Conservation (phyloP, 306 rosid genomes). For the Canavalia ensiformis region DNA sequence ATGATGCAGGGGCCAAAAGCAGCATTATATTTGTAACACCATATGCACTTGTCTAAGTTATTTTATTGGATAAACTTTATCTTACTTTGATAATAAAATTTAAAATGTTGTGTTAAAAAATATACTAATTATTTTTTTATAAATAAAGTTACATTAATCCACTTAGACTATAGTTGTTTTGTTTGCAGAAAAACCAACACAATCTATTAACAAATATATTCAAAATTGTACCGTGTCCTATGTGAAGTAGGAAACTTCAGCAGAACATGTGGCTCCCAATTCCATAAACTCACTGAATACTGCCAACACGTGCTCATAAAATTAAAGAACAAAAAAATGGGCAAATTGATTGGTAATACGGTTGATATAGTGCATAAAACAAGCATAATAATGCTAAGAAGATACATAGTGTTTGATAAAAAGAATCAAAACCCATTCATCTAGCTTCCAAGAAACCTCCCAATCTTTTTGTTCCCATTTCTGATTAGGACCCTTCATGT, state of each 20-base stretch:
- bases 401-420: not conserved
- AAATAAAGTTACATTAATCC: too few species aligned
- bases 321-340: not conserved
- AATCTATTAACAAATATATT: not conserved
- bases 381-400: not conserved
- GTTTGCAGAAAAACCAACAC: too few species aligned
- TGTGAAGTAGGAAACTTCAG: constrained; percentile 1
- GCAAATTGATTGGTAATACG: not conserved
- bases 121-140: too few species aligned
- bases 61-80: too few species aligned
- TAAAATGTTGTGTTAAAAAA: too few species aligned
- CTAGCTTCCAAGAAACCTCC: constrained; percentile 35
- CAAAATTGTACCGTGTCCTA: not conserved
- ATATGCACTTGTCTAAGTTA: too few species aligned
- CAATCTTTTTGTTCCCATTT: constrained; percentile 6
- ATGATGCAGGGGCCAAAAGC: too few species aligned
- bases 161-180: too few species aligned
- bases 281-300: not conserved
- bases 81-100: too few species aligned
- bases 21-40: too few species aligned
- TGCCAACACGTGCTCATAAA: constrained; percentile 20
- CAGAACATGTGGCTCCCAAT: not conserved
- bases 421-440: not conserved
- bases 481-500: not conserved
- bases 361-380: constrained; percentile 18